Evolutionary conservation across 2,329 filamentous ascomycete species (phyloP).

Genomic region (Trichoderma atrobrunneum): DNA sequence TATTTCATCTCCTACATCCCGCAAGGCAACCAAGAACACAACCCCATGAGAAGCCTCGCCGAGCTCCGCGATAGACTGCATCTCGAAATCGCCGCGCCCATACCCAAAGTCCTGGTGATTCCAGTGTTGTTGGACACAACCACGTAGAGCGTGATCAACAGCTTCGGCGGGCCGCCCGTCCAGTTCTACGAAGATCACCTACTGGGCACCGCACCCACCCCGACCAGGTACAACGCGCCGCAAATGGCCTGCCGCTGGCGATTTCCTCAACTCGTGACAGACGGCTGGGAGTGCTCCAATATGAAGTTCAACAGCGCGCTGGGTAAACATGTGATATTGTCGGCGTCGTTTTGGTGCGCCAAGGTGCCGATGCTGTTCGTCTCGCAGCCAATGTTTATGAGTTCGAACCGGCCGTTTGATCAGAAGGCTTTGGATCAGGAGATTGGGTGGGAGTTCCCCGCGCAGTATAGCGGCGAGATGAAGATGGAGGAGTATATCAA

Average conservation of each 20-base stretch:
- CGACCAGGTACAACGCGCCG: background rate
- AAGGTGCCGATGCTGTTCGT: background rate
- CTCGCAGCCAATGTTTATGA: background rate
- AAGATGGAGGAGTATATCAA: background rate
- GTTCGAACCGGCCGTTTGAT: background rate
- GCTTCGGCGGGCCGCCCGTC: background rate
- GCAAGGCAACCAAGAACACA: no score
- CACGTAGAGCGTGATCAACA: background rate
- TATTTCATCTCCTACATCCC: no score
- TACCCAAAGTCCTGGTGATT: background rate
- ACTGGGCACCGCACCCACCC: rapidly evolving
- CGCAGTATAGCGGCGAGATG: background rate
- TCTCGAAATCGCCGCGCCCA: background rate
- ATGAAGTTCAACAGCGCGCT: background rate
- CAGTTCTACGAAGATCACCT: background rate
- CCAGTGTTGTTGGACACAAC: background rate
- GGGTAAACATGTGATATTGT: background rate
- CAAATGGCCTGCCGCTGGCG: background rate
- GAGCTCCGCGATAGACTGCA: background rate
- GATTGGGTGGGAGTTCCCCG: background rate
- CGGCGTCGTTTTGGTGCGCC: background rate
- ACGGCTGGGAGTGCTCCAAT: background rate
- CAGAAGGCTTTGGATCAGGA: background rate
- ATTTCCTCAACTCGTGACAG: background rate
- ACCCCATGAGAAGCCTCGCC: no score